Evolutionary conservation across 805 yeast genomes (phyloP).

Genomic region (Sugiyamaella mastotermitis): DNA sequence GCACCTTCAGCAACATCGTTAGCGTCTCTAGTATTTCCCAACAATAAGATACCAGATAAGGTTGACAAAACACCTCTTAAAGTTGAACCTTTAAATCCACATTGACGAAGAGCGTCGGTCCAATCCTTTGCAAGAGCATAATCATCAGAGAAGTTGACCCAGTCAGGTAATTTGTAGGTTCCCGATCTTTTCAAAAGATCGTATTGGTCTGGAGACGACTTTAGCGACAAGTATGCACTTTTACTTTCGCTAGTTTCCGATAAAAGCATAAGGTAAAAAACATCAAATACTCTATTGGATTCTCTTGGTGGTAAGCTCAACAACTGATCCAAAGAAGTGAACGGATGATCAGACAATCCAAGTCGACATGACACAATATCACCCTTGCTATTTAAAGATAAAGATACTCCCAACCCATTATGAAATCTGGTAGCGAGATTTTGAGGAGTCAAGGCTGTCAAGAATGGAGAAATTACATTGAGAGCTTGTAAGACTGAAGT

Average conservation of each 20-base stretch:
- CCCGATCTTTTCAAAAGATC: constrained; percentile 25
- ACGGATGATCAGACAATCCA: constrained; percentile 25
- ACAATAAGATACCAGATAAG: constrained; percentile 34
- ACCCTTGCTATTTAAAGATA: constrained; percentile 30
- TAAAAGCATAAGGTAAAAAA: constrained; percentile 31
- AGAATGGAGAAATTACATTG: constrained; percentile 32
- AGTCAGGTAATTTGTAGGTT: constrained; percentile 29
- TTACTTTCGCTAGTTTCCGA: constrained; percentile 27
- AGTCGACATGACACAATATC: constrained; percentile 28
- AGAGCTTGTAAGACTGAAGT: constrained; percentile 31
- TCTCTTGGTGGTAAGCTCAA: constrained; percentile 22
- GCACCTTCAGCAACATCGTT: constrained; percentile 37
- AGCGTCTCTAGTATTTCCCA: constrained; percentile 28
- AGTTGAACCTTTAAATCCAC: constrained; percentile 30
- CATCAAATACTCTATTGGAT: constrained; percentile 31
- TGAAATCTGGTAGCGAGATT: constrained; percentile 31
- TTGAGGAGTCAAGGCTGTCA: constrained; percentile 32
- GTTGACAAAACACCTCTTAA: constrained; percentile 30
- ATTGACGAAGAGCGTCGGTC: constrained; percentile 32
- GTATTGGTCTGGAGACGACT: constrained; percentile 25
- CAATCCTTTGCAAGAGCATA: constrained; percentile 36
- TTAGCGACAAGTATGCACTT: constrained; percentile 27
- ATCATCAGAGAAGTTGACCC: constrained; percentile 34
- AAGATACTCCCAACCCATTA: constrained; percentile 28
- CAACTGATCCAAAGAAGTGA: constrained; percentile 28